Base-by-base conservation (phyloP, 202 grass and related monocot genomes). In the Panicum virgatum region DNA sequence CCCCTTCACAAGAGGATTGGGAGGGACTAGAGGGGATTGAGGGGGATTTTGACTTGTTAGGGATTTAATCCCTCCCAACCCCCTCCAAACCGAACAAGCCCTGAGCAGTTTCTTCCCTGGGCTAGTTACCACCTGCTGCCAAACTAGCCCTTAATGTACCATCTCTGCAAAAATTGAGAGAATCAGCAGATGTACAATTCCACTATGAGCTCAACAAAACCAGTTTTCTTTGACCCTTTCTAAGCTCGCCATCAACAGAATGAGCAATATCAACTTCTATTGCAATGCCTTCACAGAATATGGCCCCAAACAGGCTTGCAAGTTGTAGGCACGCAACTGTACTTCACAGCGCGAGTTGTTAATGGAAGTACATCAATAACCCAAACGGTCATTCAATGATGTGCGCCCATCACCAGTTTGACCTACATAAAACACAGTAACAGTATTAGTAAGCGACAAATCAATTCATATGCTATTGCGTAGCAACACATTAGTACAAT, bases 361-460 rank as follows among this genome's bases (percentile, higher is more conserved):
- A 25, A 38, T 74, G 76, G 53, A 48, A 47, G 6, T 84, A n/a
- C 34, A 15, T 97, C 75, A 98, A 75, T 98, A 98, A 67, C 96
- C 96, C 26, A 98, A 73, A 52, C 92, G 92, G 1, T 98, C 96
- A 69, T 98, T 98, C 89, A 98, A 39, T 3, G 84, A 79, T 57
- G 91, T 96, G 72, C 90, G 96, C 0, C 96, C 96, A 89, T 98
- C 96, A 57, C 96, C 96, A 83, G 96, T 98, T 98, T 98, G 96
- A 76, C 96, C 96, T 98, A 77, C 70, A 81, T n/a, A 84, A 77
- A n/a, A 72, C 72, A 80, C 42, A 57, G 42, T 57, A 87, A 59
- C 25, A 38, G 16, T 43, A 36, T 69, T 79, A 42, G 43, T 73
- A 78, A 62, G 73, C 23, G 30, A 9, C 30, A 66, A 85, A 80